A percentile compares a stretch with the other conserved stretches of the same genome.
Evolutionary conservation across 1,284 basidiomycete species (phyloP).

Genomic region (Irpex sp.): DNA sequence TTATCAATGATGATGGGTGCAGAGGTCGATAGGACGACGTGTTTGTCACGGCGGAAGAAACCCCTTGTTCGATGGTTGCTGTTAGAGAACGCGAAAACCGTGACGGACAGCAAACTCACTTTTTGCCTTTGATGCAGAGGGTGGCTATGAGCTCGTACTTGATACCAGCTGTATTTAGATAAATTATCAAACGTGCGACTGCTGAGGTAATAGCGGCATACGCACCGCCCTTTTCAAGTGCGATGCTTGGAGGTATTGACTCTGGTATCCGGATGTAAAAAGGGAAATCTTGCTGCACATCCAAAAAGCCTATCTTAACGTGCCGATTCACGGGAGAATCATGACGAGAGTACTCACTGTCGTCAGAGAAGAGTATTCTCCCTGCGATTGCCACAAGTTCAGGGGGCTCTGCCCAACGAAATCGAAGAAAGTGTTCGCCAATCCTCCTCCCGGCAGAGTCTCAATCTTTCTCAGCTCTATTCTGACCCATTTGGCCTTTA

Average conservation of each 20-base stretch:
- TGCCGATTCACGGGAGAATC: not conserved
- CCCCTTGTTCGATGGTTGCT: slow-evolving; percentile 39
- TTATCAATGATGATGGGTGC: slow-evolving; percentile 80
- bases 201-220: slow-evolving; percentile 1
- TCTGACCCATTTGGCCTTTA: slow-evolving; percentile 87
- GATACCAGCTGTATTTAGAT: slow-evolving; percentile 55
- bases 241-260: slow-evolving; percentile 78
- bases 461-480: slow-evolving; percentile 87
- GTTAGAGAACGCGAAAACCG: not conserved
- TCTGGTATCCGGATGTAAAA: slow-evolving; percentile 85
- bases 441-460: slow-evolving; percentile 68
- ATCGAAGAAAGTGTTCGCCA: slow-evolving; percentile 66
- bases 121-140: slow-evolving; percentile 80
- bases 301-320: slow-evolving; percentile 2
- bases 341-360: slow-evolving; percentile 46
- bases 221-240: slow-evolving; percentile 67
- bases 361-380: slow-evolving; percentile 65
- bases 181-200: not conserved
- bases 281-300: slow-evolving; percentile 61
- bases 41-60: slow-evolving; percentile 71
- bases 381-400: slow-evolving; percentile 65
- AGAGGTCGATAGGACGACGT: slow-evolving; percentile 52
- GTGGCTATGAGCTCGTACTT: slow-evolving; percentile 84
- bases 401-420: slow-evolving; percentile 70
- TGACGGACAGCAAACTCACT: slow-evolving; percentile 37